Conservation (phyloP, 495 filamentous ascomycete genomes). For the Paragyromitra xinjiangensis region DNA sequence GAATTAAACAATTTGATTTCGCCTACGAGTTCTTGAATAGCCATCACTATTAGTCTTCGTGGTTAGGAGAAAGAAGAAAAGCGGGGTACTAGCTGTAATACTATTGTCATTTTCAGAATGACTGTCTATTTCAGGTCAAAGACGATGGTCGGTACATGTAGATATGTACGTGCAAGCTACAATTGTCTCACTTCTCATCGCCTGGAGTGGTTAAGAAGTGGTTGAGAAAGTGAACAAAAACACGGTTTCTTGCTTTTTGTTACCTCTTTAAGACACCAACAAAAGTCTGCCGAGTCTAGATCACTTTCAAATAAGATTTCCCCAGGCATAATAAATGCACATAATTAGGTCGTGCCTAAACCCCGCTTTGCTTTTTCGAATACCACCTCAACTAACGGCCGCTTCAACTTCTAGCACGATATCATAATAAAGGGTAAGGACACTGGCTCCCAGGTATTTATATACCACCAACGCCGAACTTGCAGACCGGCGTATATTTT, state of each 20-base stretch:
- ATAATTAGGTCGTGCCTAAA: constrained; percentile 11
- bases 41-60: not conserved
- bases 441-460: constrained; percentile 12
- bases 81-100: constrained; percentile 14
- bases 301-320: constrained; percentile 1
- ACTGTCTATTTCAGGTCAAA: constrained; percentile 31
- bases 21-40: not conserved
- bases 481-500: constrained; percentile 14
- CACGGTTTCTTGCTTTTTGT: constrained; percentile 28
- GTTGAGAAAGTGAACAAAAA: not conserved
- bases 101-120: constrained; percentile 50
- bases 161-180: constrained; percentile 8
- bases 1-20: not conserved
- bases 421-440: constrained; percentile 25
- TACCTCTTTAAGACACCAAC: constrained; percentile 40
- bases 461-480: constrained; percentile 25
- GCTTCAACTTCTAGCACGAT: constrained; percentile 18
- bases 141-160: not conserved
- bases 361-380: constrained; percentile 42
- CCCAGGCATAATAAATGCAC: constrained; percentile 1
- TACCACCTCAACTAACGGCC: constrained; percentile 13
- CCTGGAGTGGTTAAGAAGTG: constrained; percentile 21
- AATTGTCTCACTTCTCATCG: constrained; percentile 14
- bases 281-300: constrained; percentile 34
- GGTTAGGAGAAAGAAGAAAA: constrained; percentile 6